Percentiles rank a stretch among this genome's conserved stretches.
Conservation (phyloP, 176 grass and related monocot genomes). For the Elaeis guineensis region DNA sequence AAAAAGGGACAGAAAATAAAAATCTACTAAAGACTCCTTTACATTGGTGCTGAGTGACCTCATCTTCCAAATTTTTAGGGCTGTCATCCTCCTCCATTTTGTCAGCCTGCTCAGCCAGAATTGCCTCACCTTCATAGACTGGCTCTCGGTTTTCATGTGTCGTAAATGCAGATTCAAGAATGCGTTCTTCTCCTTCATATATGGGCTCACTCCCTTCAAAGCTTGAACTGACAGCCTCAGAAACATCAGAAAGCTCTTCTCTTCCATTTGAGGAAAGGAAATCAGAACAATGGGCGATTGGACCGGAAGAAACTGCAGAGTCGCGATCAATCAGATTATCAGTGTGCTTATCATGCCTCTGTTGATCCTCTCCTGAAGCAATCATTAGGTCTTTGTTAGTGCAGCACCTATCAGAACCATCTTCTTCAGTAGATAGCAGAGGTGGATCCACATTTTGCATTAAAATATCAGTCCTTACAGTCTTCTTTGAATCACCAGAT, state of each 20-base stretch:
- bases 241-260: conserved; percentile 31
- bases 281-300: conserved; percentile 12
- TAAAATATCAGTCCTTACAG: conserved; percentile 15
- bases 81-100: conserved; percentile 18
- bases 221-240: conserved; percentile 25
- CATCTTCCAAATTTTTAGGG: conserved; percentile 21
- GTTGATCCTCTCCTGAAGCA: conserved; percentile 18
- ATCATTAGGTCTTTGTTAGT: conserved; percentile 18
- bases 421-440: conserved; percentile 27
- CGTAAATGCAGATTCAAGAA: conserved; percentile 36
- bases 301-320: conserved; percentile 13
- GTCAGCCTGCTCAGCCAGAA: conserved; percentile 68
- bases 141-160: conserved; percentile 53
- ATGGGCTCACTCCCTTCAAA: conserved; percentile 59
- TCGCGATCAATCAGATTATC: conserved; percentile 22
- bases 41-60: conserved; percentile 54
- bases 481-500: conserved; percentile 22
- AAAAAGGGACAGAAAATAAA: neutral
- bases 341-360: conserved; percentile 19
- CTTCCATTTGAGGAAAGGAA: conserved; percentile 24
- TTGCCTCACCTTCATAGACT: conserved; percentile 75
- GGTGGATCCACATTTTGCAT: conserved; percentile 20
- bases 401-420: conserved; percentile 29
- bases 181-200: conserved; percentile 91
- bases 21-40: conserved; percentile 22